Evolutionary conservation across 768 basidiomycete genomes (phyloP).

Genomic region (Hygrocybe coccinea): DNA sequence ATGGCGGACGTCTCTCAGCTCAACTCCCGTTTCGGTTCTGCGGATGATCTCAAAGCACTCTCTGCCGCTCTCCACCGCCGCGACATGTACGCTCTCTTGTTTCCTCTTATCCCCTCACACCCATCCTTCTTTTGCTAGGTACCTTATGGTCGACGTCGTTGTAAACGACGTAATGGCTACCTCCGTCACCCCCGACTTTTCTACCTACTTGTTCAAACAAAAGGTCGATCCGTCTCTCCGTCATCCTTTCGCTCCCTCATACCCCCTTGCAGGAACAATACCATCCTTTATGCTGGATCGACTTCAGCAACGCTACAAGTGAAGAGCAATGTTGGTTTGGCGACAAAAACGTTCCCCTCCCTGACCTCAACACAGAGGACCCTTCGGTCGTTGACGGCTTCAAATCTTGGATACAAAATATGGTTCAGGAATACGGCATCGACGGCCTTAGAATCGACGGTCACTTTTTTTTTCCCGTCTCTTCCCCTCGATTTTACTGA

Average conservation of each 20-base stretch:
- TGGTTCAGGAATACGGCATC: slow-evolving; percentile 68
- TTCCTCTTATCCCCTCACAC: not conserved
- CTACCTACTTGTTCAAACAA: slow-evolving; percentile 64
- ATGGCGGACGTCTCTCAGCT: slow-evolving; percentile 57
- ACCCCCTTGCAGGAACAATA: slow-evolving; percentile 49
- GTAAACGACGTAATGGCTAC: slow-evolving; percentile 83
- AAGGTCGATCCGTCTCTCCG: slow-evolving; percentile 31
- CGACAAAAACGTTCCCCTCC: slow-evolving; percentile 64
- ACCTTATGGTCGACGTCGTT: slow-evolving; percentile 81
- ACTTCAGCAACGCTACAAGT: slow-evolving; percentile 64
- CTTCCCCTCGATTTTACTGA: not conserved
- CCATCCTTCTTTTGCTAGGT: slow-evolving; percentile 33
- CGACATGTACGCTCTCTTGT: slow-evolving; percentile 49
- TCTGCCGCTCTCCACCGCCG: slow-evolving; percentile 59
- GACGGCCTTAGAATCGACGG: slow-evolving; percentile 88
- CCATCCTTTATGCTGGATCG: slow-evolving; percentile 74
- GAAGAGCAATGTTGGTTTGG: slow-evolving; percentile 82
- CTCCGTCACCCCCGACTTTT: slow-evolving; percentile 56
- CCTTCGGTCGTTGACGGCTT: slow-evolving; percentile 57
- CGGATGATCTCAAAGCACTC: slow-evolving; percentile 59
- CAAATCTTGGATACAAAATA: slow-evolving; percentile 59
- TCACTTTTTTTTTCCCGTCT: slow-evolving; percentile 17
- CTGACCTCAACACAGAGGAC: slow-evolving; percentile 76
- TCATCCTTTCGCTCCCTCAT: slow-evolving; percentile 1
- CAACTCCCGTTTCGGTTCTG: slow-evolving; percentile 60